Base-by-base conservation (phyloP, 108 stramenopile species). In the Poteriospumella lacustris region DNA sequence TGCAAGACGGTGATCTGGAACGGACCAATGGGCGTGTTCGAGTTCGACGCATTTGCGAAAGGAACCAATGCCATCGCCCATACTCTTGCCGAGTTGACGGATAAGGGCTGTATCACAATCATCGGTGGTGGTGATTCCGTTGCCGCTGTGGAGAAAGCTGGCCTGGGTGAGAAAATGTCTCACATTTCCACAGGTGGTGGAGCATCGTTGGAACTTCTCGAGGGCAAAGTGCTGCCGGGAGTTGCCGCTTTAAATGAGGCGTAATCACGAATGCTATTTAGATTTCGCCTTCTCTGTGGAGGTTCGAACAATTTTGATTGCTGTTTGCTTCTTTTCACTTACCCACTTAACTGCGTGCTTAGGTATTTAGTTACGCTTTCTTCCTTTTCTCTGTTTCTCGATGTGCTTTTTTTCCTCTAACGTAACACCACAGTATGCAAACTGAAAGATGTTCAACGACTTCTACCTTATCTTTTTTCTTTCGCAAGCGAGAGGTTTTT, bases 21-120 rank as follows among this genome's bases (percentile, higher is more conserved):
- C 79, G 99, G 99, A 78, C 99, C 99, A 59, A 93, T 95, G 93
- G 98, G 98, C 39, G 96, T 97, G 0, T 99, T 99, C 75, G 98
- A 99, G 80, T 91, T 96, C 87, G 82, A 90, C 68, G 87, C 72
- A 0, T 76, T 76, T 15, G 47, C 75, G 26, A 76, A 76, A n/a
- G 75, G 75, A 12, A 76, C 75, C 2, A 58, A 58, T 58, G 75
- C 52, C 29, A 24, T 76, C 34, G 52, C 56, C 3, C 31, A 52
- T 58, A 24, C 75, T 33, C 44, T 76, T 2, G 75, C 58, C 3
- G 56, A 28, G 39, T 82, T 92, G 76, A 95, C 97, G 77, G 86
- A 83, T 43, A 86, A 85, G 36, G 96, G 96, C 43, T 92, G 90
- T 24, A 94, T 85, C 56, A 96, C 94, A 15, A 99, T 99, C 82